Base-by-base conservation (phyloP, 2,329 filamentous ascomycete species). In the Neurospora sp. region DNA sequence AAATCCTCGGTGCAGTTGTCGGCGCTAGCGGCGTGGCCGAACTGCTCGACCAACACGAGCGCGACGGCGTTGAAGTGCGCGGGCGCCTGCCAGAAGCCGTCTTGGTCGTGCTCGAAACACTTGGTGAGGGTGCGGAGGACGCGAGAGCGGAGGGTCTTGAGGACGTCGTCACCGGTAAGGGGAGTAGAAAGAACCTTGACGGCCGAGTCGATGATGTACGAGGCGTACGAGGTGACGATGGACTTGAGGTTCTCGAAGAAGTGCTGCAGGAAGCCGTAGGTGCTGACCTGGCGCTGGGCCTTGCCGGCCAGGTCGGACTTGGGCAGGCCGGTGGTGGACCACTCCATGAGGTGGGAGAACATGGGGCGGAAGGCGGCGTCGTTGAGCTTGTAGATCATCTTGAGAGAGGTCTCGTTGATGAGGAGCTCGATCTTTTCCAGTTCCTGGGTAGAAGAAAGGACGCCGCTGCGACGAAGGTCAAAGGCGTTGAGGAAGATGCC, bases 351-450 rank as follows among this genome's bases (percentile, higher is more conserved):
- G 73, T 91, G 88, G 17, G 89, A 86, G 82, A 98, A 99, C 73
- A 99, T 89, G 0, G 96, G 96, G 13, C 94, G 87, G 88, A 99
- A 99, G 0, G 91, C 89, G 0, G 91, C 90, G 78, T 99, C 96
- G 81, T 97, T 98, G 72, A 99, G 87, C 84, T 98, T 98, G 83
- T 97, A 93, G 69, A 97, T 91, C 89, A 97, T 96, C 80, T 93
- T 92, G 71, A 99, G 87, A 0, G 90, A 88, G 13, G 91, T 88
- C 10, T 90, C 87, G 77, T 93, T 91, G 74, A 92, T 77, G 11
- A 84, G 82, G 1, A 82, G 81, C 77, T 97, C 93, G 13, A 93
- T 83, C 58, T 84, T 82, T 23, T 83, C 80, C 6, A 92, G 79
- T 66, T 86, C 81, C 15, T 85, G 80, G 17, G 83, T 77, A 10